Evolutionary conservation across 129 eudicot species (phyloP), one percentile per base, ranked within the genome.

Genomic region (Centrapalus pauciflorus): DNA sequence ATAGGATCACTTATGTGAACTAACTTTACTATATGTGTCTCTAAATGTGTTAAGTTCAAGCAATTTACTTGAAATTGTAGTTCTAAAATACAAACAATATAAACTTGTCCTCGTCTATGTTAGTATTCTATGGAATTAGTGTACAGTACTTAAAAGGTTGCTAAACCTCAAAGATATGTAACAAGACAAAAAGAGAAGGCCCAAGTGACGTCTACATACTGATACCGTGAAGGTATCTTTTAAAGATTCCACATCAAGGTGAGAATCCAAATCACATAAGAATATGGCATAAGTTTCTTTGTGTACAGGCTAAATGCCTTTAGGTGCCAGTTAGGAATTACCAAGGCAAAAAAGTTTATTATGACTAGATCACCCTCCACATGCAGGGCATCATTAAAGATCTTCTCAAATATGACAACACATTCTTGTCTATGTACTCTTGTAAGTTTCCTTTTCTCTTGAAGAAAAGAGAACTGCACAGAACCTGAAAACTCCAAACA

Each of bases 281-380:
- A 54, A 24, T 62, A 10, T 7, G 19, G 37, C 26, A 49, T 30
- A 54, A 26, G 1, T 51, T 62, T 33, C 12, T 14, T 67, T 43
- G 46, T 32, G 24, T 41, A 58, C 21, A 59, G 55, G 61, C 27
- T 20, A 71, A 32, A 59, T 57, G 48, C 65, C 70, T 57, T 30
- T 34, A 72, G 69, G 13, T 67, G 21, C 13, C 64, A 71, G 24
- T 34, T 32, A 40, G 65, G 55, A 13, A 50, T 73, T 87, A 90
- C 97, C 95, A 94, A 71, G 54, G 97, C 97, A 66, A 94, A 94
- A 73, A 94, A 86, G 80, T 94, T 94, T 66, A 94, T 86, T 64
- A 86, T 76, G 63, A 89, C 75, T 30, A 94, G 59, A 72, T 94
- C 99, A 26, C 80, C 83, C 73, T 80, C 80, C 56, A 84, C 14